phyloP scores from a whole-genome alignment of 148 eudicot species.

The Polygonum maritimum region DNA sequence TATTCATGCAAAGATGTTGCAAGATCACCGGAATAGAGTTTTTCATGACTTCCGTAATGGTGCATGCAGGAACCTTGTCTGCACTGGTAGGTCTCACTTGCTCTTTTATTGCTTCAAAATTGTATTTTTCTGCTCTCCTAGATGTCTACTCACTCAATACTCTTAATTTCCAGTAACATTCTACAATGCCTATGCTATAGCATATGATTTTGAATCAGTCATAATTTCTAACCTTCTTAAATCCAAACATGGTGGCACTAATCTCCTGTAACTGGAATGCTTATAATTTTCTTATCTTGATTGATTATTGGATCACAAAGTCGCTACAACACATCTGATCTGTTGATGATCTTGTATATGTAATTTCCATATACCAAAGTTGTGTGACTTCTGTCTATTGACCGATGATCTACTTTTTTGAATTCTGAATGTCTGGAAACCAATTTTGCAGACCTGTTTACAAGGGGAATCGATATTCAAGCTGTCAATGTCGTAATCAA shows the following conservation, averaged over 20 bases:
- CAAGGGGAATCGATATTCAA: slow-evolving; percentile 91
- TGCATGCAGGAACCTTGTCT: slow-evolving; percentile 93
- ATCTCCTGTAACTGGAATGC: too few species aligned
- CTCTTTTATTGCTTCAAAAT: neutral
- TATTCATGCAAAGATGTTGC: slow-evolving; percentile 95
- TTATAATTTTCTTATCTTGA: too few species aligned
- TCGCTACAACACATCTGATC: neutral
- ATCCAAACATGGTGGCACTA: too few species aligned
- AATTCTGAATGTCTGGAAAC: neutral
- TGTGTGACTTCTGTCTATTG: neutral
- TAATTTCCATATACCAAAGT: neutral
- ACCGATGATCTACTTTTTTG: neutral
- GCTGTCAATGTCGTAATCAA: slow-evolving; percentile 88
- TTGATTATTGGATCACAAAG: too few species aligned
- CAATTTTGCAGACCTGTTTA: slow-evolving; percentile 53
- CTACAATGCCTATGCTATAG: neutral
- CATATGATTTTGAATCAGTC: neutral
- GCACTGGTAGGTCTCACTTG: slow-evolving; percentile 51
- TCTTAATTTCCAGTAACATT: neutral
- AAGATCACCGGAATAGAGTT: slow-evolving; percentile 89
- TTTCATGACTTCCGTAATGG: slow-evolving; percentile 93
- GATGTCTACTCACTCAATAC: neutral
- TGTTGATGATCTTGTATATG: neutral
- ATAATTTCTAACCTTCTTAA: too few species aligned
- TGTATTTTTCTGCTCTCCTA: neutral